Conservation (phyloP, 2,329 filamentous ascomycete genomes). For the Allantophomopsis lycopodina region DNA sequence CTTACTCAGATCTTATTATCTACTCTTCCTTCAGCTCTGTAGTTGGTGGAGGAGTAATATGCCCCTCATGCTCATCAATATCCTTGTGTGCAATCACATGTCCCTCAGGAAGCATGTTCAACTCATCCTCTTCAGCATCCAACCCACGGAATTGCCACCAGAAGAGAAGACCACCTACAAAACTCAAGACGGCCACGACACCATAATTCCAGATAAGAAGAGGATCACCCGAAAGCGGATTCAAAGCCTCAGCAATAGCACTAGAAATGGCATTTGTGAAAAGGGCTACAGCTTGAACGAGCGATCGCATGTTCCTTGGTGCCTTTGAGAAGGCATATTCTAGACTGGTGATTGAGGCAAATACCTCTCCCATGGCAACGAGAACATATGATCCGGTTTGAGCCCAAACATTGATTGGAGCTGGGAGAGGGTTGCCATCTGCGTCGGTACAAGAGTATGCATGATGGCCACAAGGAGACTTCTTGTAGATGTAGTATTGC, state of each 20-base stretch:
- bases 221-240: slow-evolving; percentile 27
- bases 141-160: slow-evolving; percentile 14
- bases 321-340: slow-evolving; percentile 67
- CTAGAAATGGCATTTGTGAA: slow-evolving; percentile 43
- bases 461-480: slow-evolving; percentile 34
- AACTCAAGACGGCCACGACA: slow-evolving; percentile 12
- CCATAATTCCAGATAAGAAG: slow-evolving; percentile 23
- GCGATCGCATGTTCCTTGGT: slow-evolving; percentile 53
- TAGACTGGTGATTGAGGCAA: slow-evolving; percentile 52
- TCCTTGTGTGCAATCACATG: not conserved
- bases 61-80: not conserved
- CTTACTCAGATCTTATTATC: too few species aligned
- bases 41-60: too few species aligned
- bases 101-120: slow-evolving; percentile 9
- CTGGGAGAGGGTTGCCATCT: slow-evolving; percentile 9
- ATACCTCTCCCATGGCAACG: slow-evolving; percentile 44
- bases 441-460: slow-evolving; percentile 30
- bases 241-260: slow-evolving; percentile 30
- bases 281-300: slow-evolving; percentile 40
- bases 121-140: slow-evolving; percentile 16
- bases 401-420: slow-evolving; percentile 36
- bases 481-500: slow-evolving; percentile 43
- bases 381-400: slow-evolving; percentile 36
- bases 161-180: slow-evolving; percentile 14
- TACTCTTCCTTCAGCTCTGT: too few species aligned